Base-by-base conservation (phyloP, 78 protist species). In the Planoprotostelium fungivorum region DNA sequence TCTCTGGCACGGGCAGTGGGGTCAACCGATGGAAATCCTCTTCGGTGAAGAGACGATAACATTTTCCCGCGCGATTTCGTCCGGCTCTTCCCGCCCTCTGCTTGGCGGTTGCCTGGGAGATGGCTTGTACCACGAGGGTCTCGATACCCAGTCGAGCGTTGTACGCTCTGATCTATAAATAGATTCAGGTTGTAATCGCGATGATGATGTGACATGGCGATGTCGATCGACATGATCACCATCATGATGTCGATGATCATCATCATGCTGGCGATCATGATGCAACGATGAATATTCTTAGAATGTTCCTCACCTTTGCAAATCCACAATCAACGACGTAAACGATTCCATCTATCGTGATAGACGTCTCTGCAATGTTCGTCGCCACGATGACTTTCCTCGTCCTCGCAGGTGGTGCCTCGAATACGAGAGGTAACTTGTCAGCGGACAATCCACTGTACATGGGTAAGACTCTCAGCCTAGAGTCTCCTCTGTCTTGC, bases 41-140 rank as follows among this genome's bases (percentile, higher is more conserved):
- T 36, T 88, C 88, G 34, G 98, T 93, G 91, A 86, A 95, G 38
- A 95, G 91, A 1, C 97, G 38, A 37, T 85, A 91, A 38, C 93
- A 90, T 29, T 88, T 87, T 23, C 97, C 97, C 0, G 97, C 90
- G 36, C 94, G 87, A 85, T 90, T 95, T 35, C 98, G 93, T 34
- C 99, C 99, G 0, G 99, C 99, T 0, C 99, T 94, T 29, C 99
- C 99, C 1, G 96, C 91, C 0, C 99, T 88, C 89, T 98, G 99
- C 36, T 94, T 87, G 9, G 97, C 97, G 28, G 97, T 86, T 1
- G 99, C 98, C 1, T 84, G 88, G 0, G 91, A 29, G 16, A 89
- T 87, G 29, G 96, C 96, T 31, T 90, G 89, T 0, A 97, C 98
- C 31, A 98, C 94, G 36, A 99, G 96, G 0, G 98, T 89, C 90